These are phyloP conservation scores for Pistacia vera DNA, from an alignment of 345 rosid species.

Conservation along the genomic window DNA sequence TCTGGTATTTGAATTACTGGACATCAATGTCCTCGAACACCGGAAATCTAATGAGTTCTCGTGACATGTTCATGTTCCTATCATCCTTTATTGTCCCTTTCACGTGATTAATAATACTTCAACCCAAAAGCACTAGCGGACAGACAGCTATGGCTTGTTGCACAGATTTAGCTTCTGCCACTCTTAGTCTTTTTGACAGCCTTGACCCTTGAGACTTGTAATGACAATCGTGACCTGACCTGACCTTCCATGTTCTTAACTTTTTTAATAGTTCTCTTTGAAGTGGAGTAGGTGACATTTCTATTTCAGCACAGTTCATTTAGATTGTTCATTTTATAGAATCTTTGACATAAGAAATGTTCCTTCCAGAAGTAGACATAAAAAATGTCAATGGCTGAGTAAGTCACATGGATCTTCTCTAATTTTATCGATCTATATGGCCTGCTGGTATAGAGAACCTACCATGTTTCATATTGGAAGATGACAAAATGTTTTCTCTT, in stretches of 20 bases:
- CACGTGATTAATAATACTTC: conserved; percentile 28
- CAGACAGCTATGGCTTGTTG: conserved; percentile 17
- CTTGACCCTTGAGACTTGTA: background rate
- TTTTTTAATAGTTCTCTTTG: background rate
- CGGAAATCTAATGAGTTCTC: conserved; percentile 6
- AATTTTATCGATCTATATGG: too few species aligned
- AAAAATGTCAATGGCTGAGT: conserved; percentile 1
- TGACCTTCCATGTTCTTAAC: background rate
- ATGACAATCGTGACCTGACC: background rate
- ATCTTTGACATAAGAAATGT: background rate
- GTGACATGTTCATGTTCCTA: conserved; percentile 25
- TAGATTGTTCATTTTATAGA: background rate
- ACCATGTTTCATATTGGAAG: too few species aligned
- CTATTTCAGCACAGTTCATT: background rate
- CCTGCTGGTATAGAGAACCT: too few species aligned
- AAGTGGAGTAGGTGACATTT: background rate
- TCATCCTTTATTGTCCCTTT: conserved; percentile 17
- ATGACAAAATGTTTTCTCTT: too few species aligned
- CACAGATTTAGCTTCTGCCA: conserved; percentile 1
- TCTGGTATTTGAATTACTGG: background rate
- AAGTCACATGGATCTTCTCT: too few species aligned
- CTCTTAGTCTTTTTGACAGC: background rate
- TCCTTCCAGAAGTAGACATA: background rate
- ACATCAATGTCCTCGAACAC: background rate
- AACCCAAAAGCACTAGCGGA: conserved; percentile 3